Conservation (phyloP, 2,329 filamentous ascomycete genomes). For the Aureobasidium sp. region DNA sequence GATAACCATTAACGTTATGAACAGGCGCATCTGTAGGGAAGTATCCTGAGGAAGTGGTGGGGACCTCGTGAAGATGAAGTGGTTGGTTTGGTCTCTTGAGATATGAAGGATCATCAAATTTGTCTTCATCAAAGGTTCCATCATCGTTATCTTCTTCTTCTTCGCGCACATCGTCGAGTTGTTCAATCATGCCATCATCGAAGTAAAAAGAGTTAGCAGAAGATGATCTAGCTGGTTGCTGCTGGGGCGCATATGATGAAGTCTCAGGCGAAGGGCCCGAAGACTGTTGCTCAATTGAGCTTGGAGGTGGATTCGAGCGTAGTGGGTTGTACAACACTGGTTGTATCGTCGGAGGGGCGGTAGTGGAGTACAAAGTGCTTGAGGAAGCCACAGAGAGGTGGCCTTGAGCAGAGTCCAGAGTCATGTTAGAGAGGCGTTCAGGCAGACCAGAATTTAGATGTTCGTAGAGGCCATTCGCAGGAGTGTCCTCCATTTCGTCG, state of each 20-base stretch:
- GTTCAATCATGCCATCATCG: conserved; percentile 26
- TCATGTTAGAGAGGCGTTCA: neutral
- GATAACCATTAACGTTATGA: conserved; percentile 10
- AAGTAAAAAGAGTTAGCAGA: conserved; percentile 23
- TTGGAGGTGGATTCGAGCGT: neutral
- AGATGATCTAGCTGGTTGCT: conserved; percentile 20
- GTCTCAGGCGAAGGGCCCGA: neutral
- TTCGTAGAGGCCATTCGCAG: neutral
- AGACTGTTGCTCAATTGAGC: neutral
- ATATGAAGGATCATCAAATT: conserved; percentile 25
- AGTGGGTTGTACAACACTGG: neutral
- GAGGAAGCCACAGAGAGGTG: neutral
- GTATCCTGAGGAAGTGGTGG: neutral
- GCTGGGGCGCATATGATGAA: neutral
- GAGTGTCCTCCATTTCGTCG: conserved; percentile 36
- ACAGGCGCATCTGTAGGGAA: neutral
- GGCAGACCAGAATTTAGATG: neutral
- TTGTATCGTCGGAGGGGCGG: neutral
- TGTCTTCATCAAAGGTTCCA: conserved; percentile 26
- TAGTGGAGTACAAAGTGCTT: neutral
- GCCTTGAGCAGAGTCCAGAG: neutral
- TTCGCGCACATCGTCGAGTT: conserved; percentile 3
- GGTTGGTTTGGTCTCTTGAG: conserved; percentile 7
- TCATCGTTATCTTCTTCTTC: conserved; percentile 5
- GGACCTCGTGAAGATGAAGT: neutral